Base-by-base conservation (phyloP, 257 asterid genomes). In the Ocimum tenuiflorum region DNA sequence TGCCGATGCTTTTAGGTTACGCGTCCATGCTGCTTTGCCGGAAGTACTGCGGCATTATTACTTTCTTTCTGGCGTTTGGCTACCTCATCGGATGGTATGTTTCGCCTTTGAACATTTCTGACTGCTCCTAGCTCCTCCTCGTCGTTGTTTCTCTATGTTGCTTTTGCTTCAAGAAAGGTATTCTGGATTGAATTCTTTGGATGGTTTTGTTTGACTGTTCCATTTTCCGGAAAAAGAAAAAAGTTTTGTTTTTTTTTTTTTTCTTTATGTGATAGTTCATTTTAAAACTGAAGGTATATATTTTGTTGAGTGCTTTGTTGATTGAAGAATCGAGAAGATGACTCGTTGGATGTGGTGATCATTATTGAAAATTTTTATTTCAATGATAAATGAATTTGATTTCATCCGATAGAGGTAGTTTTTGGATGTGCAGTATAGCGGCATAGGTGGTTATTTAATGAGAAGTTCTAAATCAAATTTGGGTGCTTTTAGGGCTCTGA, bases 61-160 rank as follows among this genome's bases (percentile, higher is more conserved):
- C 96, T 47, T 94, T 86, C 69, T 68, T 86, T 59, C 65, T 80
- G 35, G 95, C 91, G 33, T 90, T 94, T 71, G 94, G 97, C 4
- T 94, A 90, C 80, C 96, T 94, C 73, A 90, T 94, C 79, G 97
- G 99, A 70, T 94, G 99, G 99, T 90, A 76, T 20, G 70, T 27
- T 56, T 49, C 13, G 55, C 46, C 55, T 48, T 52, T 18, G 24
- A 18, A 2, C 9, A 2, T 19, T 52, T 27, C 22, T 36, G 1
- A 11, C 24, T 63, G 1, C 20, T 29, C 47, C n/a, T n/a, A n/a
- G n/a, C n/a, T n/a, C n/a, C n/a, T n/a, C n/a, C n/a, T n/a, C n/a
- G 38, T 43, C 51, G 8, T 6, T 49, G 63, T 20, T 43, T 51
- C 59, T 61, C 23, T 20, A 2, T 13, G 61, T 49, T 56, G 50